These are phyloP conservation scores for Macrolepiota dolichaula DNA, from an alignment of 768 basidiomycete species.

Conservation along the genomic window DNA sequence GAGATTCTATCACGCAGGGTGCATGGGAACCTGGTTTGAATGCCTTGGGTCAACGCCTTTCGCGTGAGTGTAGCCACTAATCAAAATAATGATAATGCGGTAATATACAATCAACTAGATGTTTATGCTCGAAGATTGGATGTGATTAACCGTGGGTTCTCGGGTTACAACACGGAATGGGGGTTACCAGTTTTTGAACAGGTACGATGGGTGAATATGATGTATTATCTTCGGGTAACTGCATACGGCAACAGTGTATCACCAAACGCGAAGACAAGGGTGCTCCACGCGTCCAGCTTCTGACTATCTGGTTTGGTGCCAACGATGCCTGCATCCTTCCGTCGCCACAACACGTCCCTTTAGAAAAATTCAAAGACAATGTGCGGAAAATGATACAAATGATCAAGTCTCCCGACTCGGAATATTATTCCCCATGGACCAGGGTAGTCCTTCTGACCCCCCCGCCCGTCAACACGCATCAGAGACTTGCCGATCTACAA, in stretches of 20 bases:
- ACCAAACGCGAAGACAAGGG: constrained; percentile 45
- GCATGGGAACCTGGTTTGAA: constrained; percentile 47
- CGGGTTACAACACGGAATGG: constrained; percentile 89
- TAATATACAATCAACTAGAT: constrained; percentile 36
- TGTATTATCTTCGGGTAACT: neutral
- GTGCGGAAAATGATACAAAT: constrained; percentile 58
- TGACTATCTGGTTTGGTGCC: constrained; percentile 87
- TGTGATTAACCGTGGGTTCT: constrained; percentile 80
- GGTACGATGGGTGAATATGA: constrained; percentile 34
- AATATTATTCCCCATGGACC: constrained; percentile 67
- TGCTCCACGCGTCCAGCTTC: constrained; percentile 61
- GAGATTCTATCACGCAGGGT: constrained; percentile 79
- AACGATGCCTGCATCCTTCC: constrained; percentile 78
- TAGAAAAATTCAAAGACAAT: constrained; percentile 61
- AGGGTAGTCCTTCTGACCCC: constrained; percentile 80
- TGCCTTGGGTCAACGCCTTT: constrained; percentile 68
- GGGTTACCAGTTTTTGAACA: constrained; percentile 75
- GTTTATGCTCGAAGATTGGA: constrained; percentile 79
- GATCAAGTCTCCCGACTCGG: constrained; percentile 59
- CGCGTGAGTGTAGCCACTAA: constrained; percentile 41
- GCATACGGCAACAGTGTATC: constrained; percentile 42
- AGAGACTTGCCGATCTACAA: constrained; percentile 48
- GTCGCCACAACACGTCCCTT: constrained; percentile 74
- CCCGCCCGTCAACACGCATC: constrained; percentile 72
- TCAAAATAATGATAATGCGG: constrained; percentile 5